Evolutionary conservation across 1,284 basidiomycete genomes (phyloP).

Genomic region (Anthracocystis panici-leucophaei): DNA sequence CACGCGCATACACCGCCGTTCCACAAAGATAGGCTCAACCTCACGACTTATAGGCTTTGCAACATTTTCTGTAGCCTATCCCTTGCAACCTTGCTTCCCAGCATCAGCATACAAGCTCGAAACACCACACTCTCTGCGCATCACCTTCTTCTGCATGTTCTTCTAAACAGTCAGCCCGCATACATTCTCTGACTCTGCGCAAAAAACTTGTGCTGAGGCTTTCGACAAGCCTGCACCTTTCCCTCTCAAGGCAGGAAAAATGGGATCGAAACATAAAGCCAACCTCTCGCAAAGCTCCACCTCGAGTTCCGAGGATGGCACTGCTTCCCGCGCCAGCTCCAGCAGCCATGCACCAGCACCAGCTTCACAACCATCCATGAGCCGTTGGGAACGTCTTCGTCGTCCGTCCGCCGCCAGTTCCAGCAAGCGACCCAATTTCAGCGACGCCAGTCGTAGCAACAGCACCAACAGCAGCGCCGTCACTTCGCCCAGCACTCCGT

Average conservation of each 20-base stretch:
- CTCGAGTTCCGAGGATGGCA: conserved; percentile 42
- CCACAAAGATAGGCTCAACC: background rate
- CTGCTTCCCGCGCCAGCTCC: conserved; percentile 24
- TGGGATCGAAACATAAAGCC: conserved; percentile 39
- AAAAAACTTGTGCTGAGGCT: conserved; percentile 7
- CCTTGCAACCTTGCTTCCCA: background rate
- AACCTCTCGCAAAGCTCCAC: conserved; percentile 45
- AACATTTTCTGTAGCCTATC: background rate
- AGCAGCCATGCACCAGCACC: conserved; percentile 15
- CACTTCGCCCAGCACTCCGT: conserved; percentile 27
- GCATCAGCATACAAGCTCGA: conserved; percentile 7
- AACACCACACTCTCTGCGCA: background rate
- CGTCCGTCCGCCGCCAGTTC: conserved; percentile 45
- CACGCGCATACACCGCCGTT: conserved; percentile 5
- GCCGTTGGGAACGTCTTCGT: conserved; percentile 47
- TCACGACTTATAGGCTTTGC: background rate
- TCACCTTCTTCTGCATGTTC: conserved; percentile 19
- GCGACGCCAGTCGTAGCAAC: conserved; percentile 33
- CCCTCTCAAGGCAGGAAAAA: background rate
- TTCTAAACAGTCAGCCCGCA: conserved; percentile 10
- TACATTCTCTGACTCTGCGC: conserved; percentile 13
- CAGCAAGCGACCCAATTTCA: conserved; percentile 41
- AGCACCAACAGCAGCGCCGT: conserved; percentile 29
- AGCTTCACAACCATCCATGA: conserved; percentile 21
- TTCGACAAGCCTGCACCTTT: conserved; percentile 1